Percentiles rank a stretch among this genome's conserved stretches.
phyloP scores from a whole-genome alignment of 768 basidiomycete species.

The Solioccasus polychromus region DNA sequence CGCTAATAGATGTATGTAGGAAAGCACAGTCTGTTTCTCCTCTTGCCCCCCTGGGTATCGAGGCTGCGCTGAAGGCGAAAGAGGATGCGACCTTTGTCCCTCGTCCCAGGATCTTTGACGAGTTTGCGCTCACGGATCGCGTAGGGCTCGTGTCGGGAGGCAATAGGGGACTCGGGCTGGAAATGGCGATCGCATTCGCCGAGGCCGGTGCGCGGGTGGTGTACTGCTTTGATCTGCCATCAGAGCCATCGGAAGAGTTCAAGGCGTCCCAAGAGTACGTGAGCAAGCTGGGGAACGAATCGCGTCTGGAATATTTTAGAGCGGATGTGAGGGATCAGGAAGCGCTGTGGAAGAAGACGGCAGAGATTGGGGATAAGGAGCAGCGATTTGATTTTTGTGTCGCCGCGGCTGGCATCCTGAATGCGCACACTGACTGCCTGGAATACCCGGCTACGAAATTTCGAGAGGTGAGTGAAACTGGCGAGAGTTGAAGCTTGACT shows the following conservation, averaged over 20 bases:
- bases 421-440: slow-evolving; percentile 57
- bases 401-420: slow-evolving; percentile 75
- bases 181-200: slow-evolving; percentile 72
- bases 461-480: slow-evolving; percentile 43
- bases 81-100: slow-evolving; percentile 33
- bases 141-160: slow-evolving; percentile 64
- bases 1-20: background rate
- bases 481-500: background rate
- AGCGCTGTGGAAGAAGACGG: slow-evolving; percentile 51
- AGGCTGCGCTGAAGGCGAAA: slow-evolving; percentile 49
- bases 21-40: slow-evolving; percentile 47
- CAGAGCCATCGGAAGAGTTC: slow-evolving; percentile 57
- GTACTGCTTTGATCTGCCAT: slow-evolving; percentile 67
- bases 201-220: slow-evolving; percentile 71
- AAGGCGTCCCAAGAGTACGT: slow-evolving; percentile 51
- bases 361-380: slow-evolving; percentile 63
- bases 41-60: slow-evolving; percentile 60
- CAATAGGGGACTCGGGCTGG: slow-evolving; percentile 74
- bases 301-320: slow-evolving; percentile 57
- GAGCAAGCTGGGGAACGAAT: slow-evolving; percentile 38
- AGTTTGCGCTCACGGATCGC: slow-evolving; percentile 55
- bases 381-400: slow-evolving; percentile 72
- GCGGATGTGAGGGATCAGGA: slow-evolving; percentile 67
- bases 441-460: slow-evolving; percentile 66
- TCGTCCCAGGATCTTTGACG: slow-evolving; percentile 53